Evolutionary conservation across 2,329 filamentous ascomycete genomes (phyloP), one percentile per base, ranked within the genome.

Genomic region (Curvularia verruculosa): DNA sequence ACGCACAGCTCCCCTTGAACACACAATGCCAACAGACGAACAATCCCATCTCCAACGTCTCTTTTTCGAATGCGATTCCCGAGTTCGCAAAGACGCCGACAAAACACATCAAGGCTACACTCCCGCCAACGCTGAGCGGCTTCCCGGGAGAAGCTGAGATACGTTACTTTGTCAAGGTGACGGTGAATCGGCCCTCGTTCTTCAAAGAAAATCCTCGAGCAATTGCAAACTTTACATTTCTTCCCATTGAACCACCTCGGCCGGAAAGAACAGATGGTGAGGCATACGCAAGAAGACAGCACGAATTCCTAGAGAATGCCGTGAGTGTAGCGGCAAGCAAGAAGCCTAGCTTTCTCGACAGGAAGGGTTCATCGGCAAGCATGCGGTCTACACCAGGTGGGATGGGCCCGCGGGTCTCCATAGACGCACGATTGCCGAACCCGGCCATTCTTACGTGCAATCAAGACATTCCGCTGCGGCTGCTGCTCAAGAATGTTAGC

Each of bases 111-210:
- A 95, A 90, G 71, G 87, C 87, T 66, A 96, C 93, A 0, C 82
- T 99, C 10, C 95, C 95, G 5, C 95, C 95, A 0, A 96, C 92
- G 4, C 80, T 98, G 52, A 90, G 85, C n/a, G 92, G 91, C 3
- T 93, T 95, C 64, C 91, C 91, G 0, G 89, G 89, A 29, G 87
- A 93, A 75, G 94, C 93, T 21, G 92, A 96, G 77, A 93, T 98
- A 58, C 85, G 88, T 65, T 99, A 99, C 78, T 99, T 91, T 73
- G 84, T 98, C 72, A 99, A 99, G 75, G 92, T 90, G n/a, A 98
- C 95, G 0, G 87, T 98, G 5, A 91, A 92, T 69, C 84, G 92
- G n/a, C 92, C 92, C 0, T 88, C 90, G 13, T 83, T 97, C 57
- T 91, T 96, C 77, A 94, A 94, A 72, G 92, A 96, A 78, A 97